These are phyloP conservation scores for Tricladium varicosporioides DNA, from an alignment of 2,329 filamentous ascomycete genomes.

Conservation along the genomic window DNA sequence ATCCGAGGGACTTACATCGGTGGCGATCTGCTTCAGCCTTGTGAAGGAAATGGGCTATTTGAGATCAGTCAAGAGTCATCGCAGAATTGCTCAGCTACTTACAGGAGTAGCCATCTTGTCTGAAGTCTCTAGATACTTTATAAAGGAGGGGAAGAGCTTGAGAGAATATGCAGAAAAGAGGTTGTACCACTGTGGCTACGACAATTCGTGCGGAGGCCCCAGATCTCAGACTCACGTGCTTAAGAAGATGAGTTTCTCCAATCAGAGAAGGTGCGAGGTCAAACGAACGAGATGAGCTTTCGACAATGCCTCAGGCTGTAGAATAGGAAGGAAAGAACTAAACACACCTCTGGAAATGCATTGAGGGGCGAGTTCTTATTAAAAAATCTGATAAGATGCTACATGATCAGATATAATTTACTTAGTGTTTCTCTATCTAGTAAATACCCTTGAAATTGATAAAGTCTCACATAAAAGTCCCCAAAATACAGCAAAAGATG, in stretches of 20 bases:
- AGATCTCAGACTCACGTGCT: background rate
- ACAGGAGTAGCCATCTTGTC: constrained; percentile 29
- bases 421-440: too few species aligned
- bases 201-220: background rate
- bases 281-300: background rate
- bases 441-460: too few species aligned
- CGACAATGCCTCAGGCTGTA: background rate
- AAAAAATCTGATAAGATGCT: too few species aligned
- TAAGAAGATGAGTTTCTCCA: too few species aligned
- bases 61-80: constrained; percentile 6
- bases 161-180: constrained; percentile 1
- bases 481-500: background rate
- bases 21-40: constrained; percentile 80
- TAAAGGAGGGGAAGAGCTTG: constrained; percentile 2
- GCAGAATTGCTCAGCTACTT: constrained; percentile 4
- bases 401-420: too few species aligned
- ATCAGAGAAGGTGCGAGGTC: too few species aligned
- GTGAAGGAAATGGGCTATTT: constrained; percentile 70
- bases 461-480: too few species aligned
- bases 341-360: too few species aligned
- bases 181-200: constrained; percentile 1
- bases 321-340: too few species aligned
- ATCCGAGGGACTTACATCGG: constrained; percentile 56
- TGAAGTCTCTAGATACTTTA: background rate
- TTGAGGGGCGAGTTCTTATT: too few species aligned